Conservation (phyloP, 192 early-diverging fungal genomes). For the Dimargaris verticillata region DNA sequence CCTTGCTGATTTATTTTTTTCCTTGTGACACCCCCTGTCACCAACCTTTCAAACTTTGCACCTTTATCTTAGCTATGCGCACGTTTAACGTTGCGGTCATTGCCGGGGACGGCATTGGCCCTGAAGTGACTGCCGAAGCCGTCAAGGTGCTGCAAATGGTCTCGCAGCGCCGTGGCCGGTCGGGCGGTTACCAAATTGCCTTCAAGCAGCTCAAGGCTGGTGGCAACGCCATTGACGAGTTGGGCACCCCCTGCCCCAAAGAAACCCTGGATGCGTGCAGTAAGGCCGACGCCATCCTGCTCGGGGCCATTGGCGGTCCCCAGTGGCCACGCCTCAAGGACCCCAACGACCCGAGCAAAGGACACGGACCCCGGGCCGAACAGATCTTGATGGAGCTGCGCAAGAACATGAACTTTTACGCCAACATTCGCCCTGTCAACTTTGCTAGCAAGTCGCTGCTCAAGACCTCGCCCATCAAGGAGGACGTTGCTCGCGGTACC, state of each 20-base stretch:
- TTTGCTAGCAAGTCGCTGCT: conserved; percentile 76
- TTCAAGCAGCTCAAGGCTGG: conserved; percentile 78
- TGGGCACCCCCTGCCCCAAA: conserved; percentile 75
- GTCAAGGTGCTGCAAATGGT: conserved; percentile 76
- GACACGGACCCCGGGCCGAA: conserved; percentile 75
- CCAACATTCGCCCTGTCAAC: conserved; percentile 89
- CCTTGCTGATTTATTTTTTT: too few species aligned
- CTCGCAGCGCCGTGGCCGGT: conserved; percentile 37
- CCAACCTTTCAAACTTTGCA: too few species aligned
- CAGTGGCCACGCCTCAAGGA: conserved; percentile 69
- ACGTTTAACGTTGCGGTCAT: conserved; percentile 52
- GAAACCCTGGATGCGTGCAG: conserved; percentile 65
- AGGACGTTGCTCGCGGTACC: conserved; percentile 74
- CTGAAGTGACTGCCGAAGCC: conserved; percentile 85
- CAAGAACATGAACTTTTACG: conserved; percentile 85
- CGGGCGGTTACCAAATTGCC: conserved; percentile 39
- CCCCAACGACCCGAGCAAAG: conserved; percentile 41
- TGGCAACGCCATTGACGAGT: conserved; percentile 78
- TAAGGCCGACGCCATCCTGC: conserved; percentile 73
- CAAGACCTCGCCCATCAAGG: conserved; percentile 76
- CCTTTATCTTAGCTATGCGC: not conserved
- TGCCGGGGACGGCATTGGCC: conserved; percentile 90
- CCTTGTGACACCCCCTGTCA: too few species aligned
- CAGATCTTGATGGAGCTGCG: conserved; percentile 83
- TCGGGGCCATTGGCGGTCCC: conserved; percentile 97